phyloP scores from a whole-genome alignment of 2,329 filamentous ascomycete species.

The Hypomyces rosellus region DNA sequence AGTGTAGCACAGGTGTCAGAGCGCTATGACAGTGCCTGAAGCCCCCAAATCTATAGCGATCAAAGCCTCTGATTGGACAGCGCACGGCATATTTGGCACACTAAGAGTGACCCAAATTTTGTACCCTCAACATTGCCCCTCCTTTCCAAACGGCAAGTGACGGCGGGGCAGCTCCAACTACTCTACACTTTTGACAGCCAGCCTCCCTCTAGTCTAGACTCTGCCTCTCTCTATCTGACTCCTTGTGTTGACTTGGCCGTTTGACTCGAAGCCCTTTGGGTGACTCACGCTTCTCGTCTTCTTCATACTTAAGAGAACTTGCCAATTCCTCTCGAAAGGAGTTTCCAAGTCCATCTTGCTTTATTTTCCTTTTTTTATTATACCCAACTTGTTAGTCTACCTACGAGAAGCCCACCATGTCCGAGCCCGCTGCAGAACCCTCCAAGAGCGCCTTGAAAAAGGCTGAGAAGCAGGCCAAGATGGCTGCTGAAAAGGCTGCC shows the following conservation, averaged over 20 bases:
- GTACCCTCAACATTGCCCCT: constrained; percentile 13
- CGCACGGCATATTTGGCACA: not conserved
- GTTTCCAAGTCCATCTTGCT: not conserved
- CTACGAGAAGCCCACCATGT: not conserved
- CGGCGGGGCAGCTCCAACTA: constrained; percentile 15
- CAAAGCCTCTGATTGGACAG: constrained; percentile 14
- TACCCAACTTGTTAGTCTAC: not conserved
- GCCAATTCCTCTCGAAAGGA: no score
- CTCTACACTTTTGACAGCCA: not conserved
- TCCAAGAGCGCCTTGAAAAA: constrained; percentile 62
- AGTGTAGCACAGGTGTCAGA: no score
- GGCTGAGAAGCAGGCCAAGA: constrained; percentile 57
- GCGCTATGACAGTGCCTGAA: constrained; percentile 1
- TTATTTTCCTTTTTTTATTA: not conserved
- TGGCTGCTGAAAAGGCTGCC: constrained; percentile 55
- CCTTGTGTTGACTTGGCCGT: no score
- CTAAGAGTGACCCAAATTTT: constrained; percentile 13
- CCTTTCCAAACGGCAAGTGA: constrained; percentile 10
- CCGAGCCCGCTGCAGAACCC: constrained; percentile 20
- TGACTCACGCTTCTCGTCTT: not conserved
- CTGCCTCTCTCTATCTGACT: no score
- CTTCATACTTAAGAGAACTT: not conserved
- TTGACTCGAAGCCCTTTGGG: not conserved
- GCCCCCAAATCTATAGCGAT: not conserved
- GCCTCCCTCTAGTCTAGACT: not conserved